Conservation (phyloP, 306 rosid genomes). For the Cyamopsis tetragonoloba region DNA sequence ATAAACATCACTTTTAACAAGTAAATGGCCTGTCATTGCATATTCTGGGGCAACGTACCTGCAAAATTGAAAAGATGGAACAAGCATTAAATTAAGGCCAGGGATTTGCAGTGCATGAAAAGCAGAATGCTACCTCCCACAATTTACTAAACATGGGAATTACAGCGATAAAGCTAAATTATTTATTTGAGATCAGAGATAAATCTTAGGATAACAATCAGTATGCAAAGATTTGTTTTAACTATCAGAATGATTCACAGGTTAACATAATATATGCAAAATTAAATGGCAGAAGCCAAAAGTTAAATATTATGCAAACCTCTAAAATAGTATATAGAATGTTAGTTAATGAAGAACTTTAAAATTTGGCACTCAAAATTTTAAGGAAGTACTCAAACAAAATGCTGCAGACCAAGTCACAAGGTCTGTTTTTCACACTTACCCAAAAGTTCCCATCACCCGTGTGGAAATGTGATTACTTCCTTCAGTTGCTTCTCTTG, state of each 20-base stretch:
- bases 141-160: background rate
- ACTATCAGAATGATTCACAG: background rate
- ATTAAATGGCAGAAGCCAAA: background rate
- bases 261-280: background rate
- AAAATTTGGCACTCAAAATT: slow-evolving; percentile 8
- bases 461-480: slow-evolving; percentile 88
- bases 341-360: slow-evolving; percentile 15
- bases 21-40: slow-evolving; percentile 98
- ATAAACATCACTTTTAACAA: slow-evolving; percentile 92
- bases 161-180: slow-evolving; percentile 3
- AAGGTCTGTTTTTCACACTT: slow-evolving; percentile 10
- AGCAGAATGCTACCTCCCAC: background rate
- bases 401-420: slow-evolving; percentile 21
- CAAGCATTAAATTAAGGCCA: slow-evolving; percentile 3
- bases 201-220: slow-evolving; percentile 7
- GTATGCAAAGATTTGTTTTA: background rate
- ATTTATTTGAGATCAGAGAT: slow-evolving; percentile 14
- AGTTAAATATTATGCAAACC: background rate
- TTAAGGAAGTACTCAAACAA: background rate
- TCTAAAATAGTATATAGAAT: background rate
- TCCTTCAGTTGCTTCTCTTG: slow-evolving; percentile 97
- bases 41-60: slow-evolving; percentile 97
- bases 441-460: slow-evolving; percentile 99
- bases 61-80: slow-evolving; percentile 31
- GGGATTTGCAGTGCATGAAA: slow-evolving; percentile 23